These are phyloP conservation scores for Magnusiomyces clavatus DNA, from an alignment of 1,139 yeast genomes.

Conservation along the genomic window DNA sequence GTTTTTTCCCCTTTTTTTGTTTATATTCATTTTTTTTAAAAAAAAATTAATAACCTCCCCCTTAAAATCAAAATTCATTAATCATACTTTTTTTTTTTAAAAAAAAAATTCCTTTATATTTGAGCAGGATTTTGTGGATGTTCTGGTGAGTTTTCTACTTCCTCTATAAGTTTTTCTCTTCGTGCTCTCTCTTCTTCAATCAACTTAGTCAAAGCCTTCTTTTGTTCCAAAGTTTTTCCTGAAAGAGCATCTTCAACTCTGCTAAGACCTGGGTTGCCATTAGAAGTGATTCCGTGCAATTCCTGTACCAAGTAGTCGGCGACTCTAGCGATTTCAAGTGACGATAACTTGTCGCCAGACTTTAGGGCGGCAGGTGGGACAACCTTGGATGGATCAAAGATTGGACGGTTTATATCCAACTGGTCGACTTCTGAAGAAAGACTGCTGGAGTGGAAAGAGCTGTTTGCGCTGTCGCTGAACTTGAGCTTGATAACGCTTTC, in stretches of 20 bases:
- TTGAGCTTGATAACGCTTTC: constrained; percentile 50
- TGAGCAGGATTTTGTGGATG: too few species aligned
- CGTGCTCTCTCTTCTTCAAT: not conserved
- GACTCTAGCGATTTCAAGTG: not conserved
- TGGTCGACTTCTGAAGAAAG: not conserved
- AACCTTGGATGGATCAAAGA: not conserved
- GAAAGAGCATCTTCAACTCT: constrained; percentile 38
- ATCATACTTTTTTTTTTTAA: not conserved
- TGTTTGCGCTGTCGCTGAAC: constrained; percentile 28
- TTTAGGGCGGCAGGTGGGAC: not conserved
- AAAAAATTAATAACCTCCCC: too few species aligned
- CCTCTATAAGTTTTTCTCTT: too few species aligned
- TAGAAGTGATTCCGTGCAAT: constrained; percentile 27
- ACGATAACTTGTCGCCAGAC: not conserved
- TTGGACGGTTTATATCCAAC: constrained; percentile 2
- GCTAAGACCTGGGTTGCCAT: constrained; percentile 44
- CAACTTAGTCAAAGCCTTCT: not conserved
- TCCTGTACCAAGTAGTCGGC: constrained; percentile 17
- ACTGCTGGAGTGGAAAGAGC: not conserved
- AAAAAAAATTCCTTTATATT: not conserved
- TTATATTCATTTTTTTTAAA: too few species aligned
- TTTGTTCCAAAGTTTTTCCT: constrained; percentile 21
- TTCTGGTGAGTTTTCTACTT: too few species aligned
- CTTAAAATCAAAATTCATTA: too few species aligned
- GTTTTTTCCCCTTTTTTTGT: not conserved